Conservation (phyloP, 1,284 basidiomycete species). For the Microbotryum scabiosae region DNA sequence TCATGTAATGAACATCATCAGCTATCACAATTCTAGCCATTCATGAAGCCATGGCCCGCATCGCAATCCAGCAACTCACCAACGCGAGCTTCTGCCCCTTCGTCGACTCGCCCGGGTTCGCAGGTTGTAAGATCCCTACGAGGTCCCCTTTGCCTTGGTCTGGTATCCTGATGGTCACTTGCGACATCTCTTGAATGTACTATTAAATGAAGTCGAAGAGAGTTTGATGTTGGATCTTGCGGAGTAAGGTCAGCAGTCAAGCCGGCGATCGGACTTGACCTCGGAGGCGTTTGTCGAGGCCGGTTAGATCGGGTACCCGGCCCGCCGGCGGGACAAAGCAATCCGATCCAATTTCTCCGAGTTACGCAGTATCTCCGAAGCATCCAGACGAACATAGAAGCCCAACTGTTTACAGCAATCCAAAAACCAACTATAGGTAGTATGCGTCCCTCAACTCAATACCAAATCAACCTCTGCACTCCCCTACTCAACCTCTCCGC, state of each 20-base stretch:
- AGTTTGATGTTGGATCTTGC: no score
- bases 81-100: not conserved
- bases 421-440: no score
- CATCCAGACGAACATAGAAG: no score
- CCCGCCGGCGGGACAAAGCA: no score
- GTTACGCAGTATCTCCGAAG: no score
- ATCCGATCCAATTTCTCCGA: no score
- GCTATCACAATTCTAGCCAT: no score
- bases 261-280: not conserved
- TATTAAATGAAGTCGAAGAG: no score
- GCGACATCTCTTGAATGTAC: not conserved
- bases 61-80: not conserved
- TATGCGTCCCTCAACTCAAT: not conserved
- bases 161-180: not conserved
- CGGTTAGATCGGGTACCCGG: not conserved
- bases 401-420: no score
- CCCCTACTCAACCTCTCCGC: slow-evolving; percentile 13
- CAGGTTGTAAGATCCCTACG: not conserved
- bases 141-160: not conserved
- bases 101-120: not conserved
- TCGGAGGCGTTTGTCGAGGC: not conserved
- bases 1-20: no score
- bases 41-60: no score
- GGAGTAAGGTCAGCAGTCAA: not conserved
- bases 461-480: slow-evolving; percentile 14